Percentiles rank a stretch among this genome's conserved stretches.
Conservation (phyloP, 2,329 filamentous ascomycete genomes). For the Verticillium tricorpus region DNA sequence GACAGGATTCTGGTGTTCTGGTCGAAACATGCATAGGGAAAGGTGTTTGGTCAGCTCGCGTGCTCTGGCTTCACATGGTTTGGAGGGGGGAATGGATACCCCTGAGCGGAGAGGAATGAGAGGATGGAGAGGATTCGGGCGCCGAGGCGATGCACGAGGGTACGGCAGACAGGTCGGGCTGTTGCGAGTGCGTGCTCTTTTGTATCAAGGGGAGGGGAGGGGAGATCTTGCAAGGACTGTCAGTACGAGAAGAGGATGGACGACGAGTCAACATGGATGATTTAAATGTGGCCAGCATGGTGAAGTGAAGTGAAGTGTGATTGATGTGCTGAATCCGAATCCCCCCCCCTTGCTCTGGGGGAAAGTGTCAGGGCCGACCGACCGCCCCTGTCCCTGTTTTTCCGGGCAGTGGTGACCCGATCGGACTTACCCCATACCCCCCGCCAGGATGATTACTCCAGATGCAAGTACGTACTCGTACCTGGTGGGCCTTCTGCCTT, state of each 20-base stretch:
- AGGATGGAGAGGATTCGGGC: background rate
- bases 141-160: background rate
- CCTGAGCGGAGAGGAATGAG: background rate
- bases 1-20: background rate
- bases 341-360: background rate
- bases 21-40: background rate
- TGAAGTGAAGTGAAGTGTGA: background rate
- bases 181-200: background rate
- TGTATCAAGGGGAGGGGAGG: background rate
- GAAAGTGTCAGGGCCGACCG: background rate
- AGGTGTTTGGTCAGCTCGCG: background rate
- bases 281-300: background rate
- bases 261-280: background rate
- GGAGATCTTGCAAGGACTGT: background rate
- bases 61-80: background rate
- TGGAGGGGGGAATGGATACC: background rate
- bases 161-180: too few relatives aligned
- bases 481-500: too few relatives aligned
- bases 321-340: background rate
- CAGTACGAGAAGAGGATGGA: background rate
- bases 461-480: too few relatives aligned
- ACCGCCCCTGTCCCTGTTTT: background rate
- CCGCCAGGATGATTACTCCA: background rate
- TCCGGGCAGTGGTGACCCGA: background rate
- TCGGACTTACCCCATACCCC: background rate